These are phyloP conservation scores for Russula abietina DNA, from an alignment of 768 basidiomycete species.

Conservation along the genomic window DNA sequence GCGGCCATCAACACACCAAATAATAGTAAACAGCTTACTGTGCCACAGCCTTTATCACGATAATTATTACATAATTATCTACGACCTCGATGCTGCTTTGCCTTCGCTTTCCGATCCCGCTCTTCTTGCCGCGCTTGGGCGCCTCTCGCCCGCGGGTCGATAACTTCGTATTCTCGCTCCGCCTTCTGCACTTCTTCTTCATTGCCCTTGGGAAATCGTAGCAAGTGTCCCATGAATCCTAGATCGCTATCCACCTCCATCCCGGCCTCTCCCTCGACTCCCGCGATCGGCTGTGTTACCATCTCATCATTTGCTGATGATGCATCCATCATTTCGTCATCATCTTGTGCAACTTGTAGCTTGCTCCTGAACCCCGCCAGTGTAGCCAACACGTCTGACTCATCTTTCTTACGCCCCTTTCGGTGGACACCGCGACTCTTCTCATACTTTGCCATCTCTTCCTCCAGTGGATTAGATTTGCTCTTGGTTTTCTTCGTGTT, in stretches of 20 bases:
- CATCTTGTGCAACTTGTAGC: slow-evolving; percentile 45
- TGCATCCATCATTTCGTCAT: slow-evolving; percentile 28
- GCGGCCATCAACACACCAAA: neutral
- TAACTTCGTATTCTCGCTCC: slow-evolving; percentile 83
- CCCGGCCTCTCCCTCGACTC: slow-evolving; percentile 44
- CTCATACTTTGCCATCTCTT: slow-evolving; percentile 77
- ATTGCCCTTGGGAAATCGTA: slow-evolving; percentile 76
- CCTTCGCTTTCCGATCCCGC: slow-evolving; percentile 49
- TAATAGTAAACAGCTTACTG: neutral
- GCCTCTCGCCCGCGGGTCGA: slow-evolving; percentile 70
- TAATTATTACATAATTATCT: slow-evolving; percentile 26
- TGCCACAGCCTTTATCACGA: neutral
- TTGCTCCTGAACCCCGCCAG: slow-evolving; percentile 67
- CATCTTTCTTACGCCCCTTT: slow-evolving; percentile 56
- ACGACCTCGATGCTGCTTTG: slow-evolving; percentile 24
- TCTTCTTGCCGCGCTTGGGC: slow-evolving; percentile 77
- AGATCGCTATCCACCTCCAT: slow-evolving; percentile 76
- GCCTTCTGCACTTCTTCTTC: slow-evolving; percentile 70
- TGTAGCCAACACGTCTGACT: slow-evolving; percentile 62
- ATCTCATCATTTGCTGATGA: slow-evolving; percentile 25
- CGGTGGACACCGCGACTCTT: slow-evolving; percentile 54
- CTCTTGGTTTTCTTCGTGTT: slow-evolving; percentile 52
- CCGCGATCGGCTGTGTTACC: slow-evolving; percentile 30
- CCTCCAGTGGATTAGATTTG: slow-evolving; percentile 62
- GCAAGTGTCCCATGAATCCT: slow-evolving; percentile 65